Base-by-base conservation (phyloP, 2,329 filamentous ascomycete genomes). In the Hortaea werneckii region DNA sequence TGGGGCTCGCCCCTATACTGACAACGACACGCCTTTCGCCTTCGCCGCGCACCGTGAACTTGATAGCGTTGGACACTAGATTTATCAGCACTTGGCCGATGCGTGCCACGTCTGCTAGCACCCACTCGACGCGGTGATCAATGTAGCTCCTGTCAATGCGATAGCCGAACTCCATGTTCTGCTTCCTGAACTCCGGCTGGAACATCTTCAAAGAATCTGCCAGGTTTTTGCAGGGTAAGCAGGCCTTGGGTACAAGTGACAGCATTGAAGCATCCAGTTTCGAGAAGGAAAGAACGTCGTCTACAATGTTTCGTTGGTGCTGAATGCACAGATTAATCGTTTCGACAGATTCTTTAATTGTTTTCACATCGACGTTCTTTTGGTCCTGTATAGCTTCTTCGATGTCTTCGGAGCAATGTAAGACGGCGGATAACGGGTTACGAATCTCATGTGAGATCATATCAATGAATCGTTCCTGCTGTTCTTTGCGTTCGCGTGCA, bases 321-420 rank as follows among this genome's bases (percentile, higher is more conserved):
- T 59, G 60, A 2, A 70, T 65, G 46, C 69, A 72, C 1, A 70
- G 58, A 6, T 67, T 51, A n/a, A 72, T 71, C 0, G 67, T 60
- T 28, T 58, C 54, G 2, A 59, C 50, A 2, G 60, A 54, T 40
- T 61, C 56, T 2, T 44, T 45, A 34, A 63, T 58, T 10, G 49
- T 43, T 29, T 53, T 46, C 11, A 58, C 44, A 20, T 55, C 50
- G 9, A 52, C 42, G 5, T 47, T 28, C 13, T 50, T 45, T 6
- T 48, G 51, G 29, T 53, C 45, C n/a, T 44, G 45, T 26, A 54
- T 49, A 1, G 57, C 55, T 11, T 59, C 57, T 30, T 62, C 64
- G 6, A 71, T 66, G 45, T 71, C 66, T 50, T 71, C 68, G 1
- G 67, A 64, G 29, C 67, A 60, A 49, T 71, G 68, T 11, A 71